Percentiles rank a stretch among this genome's conserved stretches.
These are phyloP conservation scores for Ceratocystis smalleyi DNA, from an alignment of 2,329 filamentous ascomycete genomes.

Conservation along the genomic window DNA sequence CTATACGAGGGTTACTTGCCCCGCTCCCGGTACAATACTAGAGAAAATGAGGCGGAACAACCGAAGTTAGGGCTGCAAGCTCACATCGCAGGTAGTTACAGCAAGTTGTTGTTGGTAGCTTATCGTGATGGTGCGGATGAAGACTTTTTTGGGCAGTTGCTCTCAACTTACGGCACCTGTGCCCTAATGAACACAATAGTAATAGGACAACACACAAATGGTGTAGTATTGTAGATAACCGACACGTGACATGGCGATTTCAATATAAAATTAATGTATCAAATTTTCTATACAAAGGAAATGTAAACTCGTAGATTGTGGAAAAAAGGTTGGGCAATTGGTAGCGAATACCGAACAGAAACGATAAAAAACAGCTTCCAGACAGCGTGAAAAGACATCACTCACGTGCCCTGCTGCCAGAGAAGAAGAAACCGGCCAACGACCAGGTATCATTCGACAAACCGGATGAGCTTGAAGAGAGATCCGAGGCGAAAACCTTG, in stretches of 20 bases:
- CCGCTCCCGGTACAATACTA: not conserved
- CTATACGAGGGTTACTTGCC: not conserved
- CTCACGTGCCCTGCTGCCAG: not conserved
- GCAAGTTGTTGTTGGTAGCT: too few relatives aligned
- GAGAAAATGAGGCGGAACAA: not conserved
- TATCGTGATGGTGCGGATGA: not conserved
- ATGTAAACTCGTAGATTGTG: not conserved
- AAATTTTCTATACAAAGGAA: constrained; percentile 5
- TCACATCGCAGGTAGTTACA: not conserved
- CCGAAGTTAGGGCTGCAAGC: not conserved
- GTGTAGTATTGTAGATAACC: not conserved
- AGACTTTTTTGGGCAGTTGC: not conserved
- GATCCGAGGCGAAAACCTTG: not conserved
- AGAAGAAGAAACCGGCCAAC: not conserved
- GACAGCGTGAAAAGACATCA: not conserved
- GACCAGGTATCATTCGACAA: constrained; percentile 2
- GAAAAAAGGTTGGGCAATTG: not conserved
- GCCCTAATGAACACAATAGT: not conserved
- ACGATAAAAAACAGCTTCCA: not conserved
- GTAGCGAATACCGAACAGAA: not conserved
- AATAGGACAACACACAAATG: not conserved
- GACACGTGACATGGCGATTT: not conserved
- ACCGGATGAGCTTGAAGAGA: not conserved
- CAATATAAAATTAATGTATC: not conserved
- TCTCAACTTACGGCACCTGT: not conserved